Base-by-base conservation (phyloP, 2,329 filamentous ascomycete genomes). In the Lomentospora prolificans region DNA sequence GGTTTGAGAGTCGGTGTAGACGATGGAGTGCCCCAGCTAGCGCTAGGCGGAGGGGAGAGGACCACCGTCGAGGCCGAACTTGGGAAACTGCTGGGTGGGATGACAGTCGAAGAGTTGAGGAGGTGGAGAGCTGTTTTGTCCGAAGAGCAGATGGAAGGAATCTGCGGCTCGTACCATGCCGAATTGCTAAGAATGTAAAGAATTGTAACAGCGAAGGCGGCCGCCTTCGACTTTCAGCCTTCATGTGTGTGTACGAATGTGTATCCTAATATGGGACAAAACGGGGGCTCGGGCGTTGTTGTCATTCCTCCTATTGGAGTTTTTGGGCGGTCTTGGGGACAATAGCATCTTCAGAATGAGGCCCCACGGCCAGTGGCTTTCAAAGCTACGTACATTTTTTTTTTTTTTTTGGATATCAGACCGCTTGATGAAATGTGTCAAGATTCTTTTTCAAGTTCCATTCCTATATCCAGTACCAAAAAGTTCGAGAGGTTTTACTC, bases 71-170 rank as follows among this genome's bases (percentile, higher is more conserved):
- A 44, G 27, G 27, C 25, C 4, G 53, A 55, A 3, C 27, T 55
- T 27, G 41, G 10, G 39, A 48, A 41, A 41, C 27, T 55, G 25
- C 24, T 55, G 39, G 53, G 30, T 28, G 53, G 53, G n/a, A 50
- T 55, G 53, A 30, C 25, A 50, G 74, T 84, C 4, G 84, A 87
- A 14, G 60, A 64, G 55, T 51, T 64, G 50, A 55, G 57, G 51
- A 46, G 58, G 46, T 64, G 63, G 62, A 63, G 61, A 52, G 51
- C 56, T 24, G 58, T 64, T 58, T 58, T 62, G 30, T 59, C 59
- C 24, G 58, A 58, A 19, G 61, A 60, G 55, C 61, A 63, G 33
- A 56, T 50, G 3, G 58, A 57, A 10, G 53, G 54, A 0, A 57
- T 58, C 6, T 62, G 61, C 27, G 62, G 62, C 4, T 31, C 33